Base-by-base conservation (phyloP, 352 stramenopile species). In the Elongisporangium prolatum region DNA sequence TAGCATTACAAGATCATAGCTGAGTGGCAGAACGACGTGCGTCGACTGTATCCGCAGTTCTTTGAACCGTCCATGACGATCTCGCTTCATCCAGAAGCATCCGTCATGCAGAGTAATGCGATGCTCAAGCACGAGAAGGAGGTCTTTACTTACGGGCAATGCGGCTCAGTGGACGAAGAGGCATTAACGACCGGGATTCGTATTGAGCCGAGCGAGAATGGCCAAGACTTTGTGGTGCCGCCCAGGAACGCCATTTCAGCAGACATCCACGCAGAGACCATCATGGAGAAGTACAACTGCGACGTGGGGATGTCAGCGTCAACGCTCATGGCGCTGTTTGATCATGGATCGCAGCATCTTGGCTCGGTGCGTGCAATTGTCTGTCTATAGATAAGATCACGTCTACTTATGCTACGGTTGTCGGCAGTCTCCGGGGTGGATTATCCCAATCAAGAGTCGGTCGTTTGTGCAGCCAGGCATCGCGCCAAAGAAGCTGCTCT, bases 231-330 rank as follows among this genome's bases (percentile, higher is more conserved):
- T 5, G 38, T 24, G 0, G 53, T 38, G 6, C 21, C 52, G 22
- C 52, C 47, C 3, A 64, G 61, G 4, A 56, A 70, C 13, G 61
- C 68, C 18, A 86, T 92, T 48, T 95, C 86, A 1, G 65, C 72
- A 0, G 86, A 95, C 52, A 17, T 61, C 3, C 68, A 73, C 2
- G 82, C 83, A 0, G 70, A 80, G 24, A 51, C 72, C 13, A 68
- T 95, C 21, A 89, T 93, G 78, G 67, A 84, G 21, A 57, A 75
- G 52, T 74, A 86, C 49, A 64, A 87, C 16, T 95, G 86, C 28
- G 77, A 92, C n/a, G 44, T 92, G 0, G 80, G 78, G 1, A 72
- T 95, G 21, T 81, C 84, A 0, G 83, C 81, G 2, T 88, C 80
- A 1, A 89, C 86, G 5, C 62, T 95, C 20, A 38, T 82, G 25